Evolutionary conservation across 2,329 filamentous ascomycete species (phyloP).

Genomic region (Pyrenophora seminiperda): DNA sequence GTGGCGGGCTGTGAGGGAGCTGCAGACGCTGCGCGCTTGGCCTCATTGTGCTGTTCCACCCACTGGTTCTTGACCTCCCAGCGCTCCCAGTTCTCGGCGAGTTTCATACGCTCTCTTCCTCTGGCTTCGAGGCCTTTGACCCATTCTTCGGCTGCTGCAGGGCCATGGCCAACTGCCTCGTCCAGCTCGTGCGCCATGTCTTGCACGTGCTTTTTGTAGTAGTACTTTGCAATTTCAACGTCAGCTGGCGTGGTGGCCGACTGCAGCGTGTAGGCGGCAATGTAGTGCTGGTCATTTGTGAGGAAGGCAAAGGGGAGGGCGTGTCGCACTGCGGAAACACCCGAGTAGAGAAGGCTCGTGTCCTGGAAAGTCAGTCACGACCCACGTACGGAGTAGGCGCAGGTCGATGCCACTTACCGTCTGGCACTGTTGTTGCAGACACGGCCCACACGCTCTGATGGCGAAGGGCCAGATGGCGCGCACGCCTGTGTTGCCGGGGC

Average conservation of each 20-base stretch:
- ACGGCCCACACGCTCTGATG: slow-evolving; percentile 68
- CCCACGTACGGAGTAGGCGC: not conserved
- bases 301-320: slow-evolving; percentile 73
- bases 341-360: slow-evolving; percentile 69
- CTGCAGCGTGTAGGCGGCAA: slow-evolving; percentile 63
- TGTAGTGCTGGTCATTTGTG: slow-evolving; percentile 64
- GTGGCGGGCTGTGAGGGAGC: slow-evolving; percentile 23
- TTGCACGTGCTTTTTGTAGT: slow-evolving; percentile 66
- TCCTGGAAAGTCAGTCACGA: slow-evolving; percentile 59
- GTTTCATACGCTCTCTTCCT: slow-evolving; percentile 64
- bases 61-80: slow-evolving; percentile 61
- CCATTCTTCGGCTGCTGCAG: slow-evolving; percentile 75
- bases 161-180: slow-evolving; percentile 68
- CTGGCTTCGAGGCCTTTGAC: slow-evolving; percentile 71
- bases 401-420: slow-evolving; percentile 62
- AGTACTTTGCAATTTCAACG: slow-evolving; percentile 67
- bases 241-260: slow-evolving; percentile 55
- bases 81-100: slow-evolving; percentile 74
- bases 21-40: slow-evolving; percentile 22
- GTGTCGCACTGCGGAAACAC: slow-evolving; percentile 64
- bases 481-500: slow-evolving; percentile 66
- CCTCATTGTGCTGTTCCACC: slow-evolving; percentile 24
- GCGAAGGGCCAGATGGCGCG: slow-evolving; percentile 74
- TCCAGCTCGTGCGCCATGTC: slow-evolving; percentile 67
- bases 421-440: slow-evolving; percentile 63